phyloP scores from a whole-genome alignment of 176 grass and related monocot species.

The Thinopyrum elongatum region DNA sequence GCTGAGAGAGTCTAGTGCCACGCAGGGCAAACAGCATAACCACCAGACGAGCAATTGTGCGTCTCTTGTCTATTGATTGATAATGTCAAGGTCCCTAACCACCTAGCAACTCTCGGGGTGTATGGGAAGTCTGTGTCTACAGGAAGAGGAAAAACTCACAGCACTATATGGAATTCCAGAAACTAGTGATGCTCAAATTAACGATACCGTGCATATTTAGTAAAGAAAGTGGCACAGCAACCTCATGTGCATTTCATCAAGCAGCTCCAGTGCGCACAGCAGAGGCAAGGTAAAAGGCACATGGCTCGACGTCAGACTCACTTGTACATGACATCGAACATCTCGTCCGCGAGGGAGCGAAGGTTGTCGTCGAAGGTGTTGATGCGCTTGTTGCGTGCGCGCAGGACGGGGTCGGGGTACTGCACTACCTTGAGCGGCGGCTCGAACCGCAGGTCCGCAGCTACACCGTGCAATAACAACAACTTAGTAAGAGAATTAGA shows the following conservation, averaged over 20 bases:
- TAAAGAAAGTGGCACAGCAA: not conserved
- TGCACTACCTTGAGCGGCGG: slow-evolving; percentile 70
- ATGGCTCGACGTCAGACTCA: slow-evolving; percentile 31
- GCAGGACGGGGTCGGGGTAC: slow-evolving; percentile 83
- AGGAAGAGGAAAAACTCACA: no score
- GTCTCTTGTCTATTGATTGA: not conserved
- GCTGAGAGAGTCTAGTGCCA: no score
- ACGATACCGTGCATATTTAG: not conserved
- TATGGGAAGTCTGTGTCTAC: not conserved
- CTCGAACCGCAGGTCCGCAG: slow-evolving; percentile 77
- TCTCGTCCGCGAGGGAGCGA: slow-evolving; percentile 62
- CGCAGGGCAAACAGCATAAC: no score
- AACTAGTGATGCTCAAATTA: not conserved
- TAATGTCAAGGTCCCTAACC: not conserved
- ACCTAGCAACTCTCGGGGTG: not conserved
- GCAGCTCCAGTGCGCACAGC: not conserved
- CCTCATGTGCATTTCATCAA: not conserved
- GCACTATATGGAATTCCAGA: not conserved
- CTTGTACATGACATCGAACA: slow-evolving; percentile 99
- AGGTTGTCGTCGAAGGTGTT: slow-evolving; percentile 74
- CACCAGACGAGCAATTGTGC: no score
- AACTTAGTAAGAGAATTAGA: not conserved
- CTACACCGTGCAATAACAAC: slow-evolving; percentile 33
- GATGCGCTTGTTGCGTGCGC: slow-evolving; percentile 80
- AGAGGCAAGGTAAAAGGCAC: not conserved